Conservation (phyloP, 306 rosid genomes). For the Pueraria montana region DNA sequence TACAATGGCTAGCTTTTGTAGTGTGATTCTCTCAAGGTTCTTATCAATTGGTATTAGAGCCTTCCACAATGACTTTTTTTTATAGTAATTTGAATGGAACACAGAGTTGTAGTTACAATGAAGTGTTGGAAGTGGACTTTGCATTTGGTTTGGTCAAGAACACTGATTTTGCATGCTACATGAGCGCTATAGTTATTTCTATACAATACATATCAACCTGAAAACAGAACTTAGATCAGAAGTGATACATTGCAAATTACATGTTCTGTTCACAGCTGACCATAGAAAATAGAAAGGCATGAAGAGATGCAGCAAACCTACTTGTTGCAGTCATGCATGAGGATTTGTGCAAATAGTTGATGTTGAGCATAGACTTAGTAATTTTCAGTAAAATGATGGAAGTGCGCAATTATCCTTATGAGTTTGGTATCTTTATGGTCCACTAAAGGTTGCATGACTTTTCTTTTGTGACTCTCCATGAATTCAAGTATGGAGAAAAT, state of each 20-base stretch:
- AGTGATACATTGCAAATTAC: slow-evolving; percentile 31
- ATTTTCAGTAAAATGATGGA: background rate
- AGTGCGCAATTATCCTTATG: slow-evolving; percentile 3
- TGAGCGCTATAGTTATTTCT: background rate
- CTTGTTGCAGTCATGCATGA: background rate
- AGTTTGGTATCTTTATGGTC: slow-evolving; percentile 10
- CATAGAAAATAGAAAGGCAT: slow-evolving; percentile 11
- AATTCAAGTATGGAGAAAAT: background rate
- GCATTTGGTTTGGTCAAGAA: slow-evolving; percentile 2
- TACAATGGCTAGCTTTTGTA: no score
- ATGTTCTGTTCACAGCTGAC: background rate
- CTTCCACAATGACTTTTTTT: no score
- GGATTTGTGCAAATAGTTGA: slow-evolving; percentile 2
- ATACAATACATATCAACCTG: background rate
- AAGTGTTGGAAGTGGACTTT: background rate
- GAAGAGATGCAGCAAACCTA: background rate
- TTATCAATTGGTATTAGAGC: no score
- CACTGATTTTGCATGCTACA: background rate
- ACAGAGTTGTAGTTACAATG: no score
- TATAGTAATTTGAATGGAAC: background rate
- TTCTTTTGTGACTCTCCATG: background rate
- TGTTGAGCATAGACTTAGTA: background rate
- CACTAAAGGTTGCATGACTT: slow-evolving; percentile 1
- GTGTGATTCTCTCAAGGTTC: no score
- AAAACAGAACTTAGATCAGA: slow-evolving; percentile 6